Evolutionary conservation across 306 rosid species (phyloP).

Genomic region (Myrica gale): DNA sequence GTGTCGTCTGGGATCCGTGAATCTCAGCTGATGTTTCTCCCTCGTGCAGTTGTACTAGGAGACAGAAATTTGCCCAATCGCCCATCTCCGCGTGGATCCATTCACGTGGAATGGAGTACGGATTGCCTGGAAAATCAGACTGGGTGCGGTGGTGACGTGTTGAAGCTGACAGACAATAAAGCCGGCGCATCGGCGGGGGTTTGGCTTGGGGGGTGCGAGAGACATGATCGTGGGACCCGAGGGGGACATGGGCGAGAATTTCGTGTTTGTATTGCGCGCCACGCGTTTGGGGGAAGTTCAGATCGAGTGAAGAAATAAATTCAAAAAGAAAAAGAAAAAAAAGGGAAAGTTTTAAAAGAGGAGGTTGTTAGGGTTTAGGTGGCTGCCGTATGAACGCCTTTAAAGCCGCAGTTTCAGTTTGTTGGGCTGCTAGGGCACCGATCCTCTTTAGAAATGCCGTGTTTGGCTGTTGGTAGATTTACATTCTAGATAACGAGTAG

Average conservation of each 20-base stretch:
- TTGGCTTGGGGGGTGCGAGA: background rate
- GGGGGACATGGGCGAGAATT: background rate
- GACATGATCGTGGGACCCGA: conserved; percentile 8
- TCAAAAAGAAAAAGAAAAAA: no score
- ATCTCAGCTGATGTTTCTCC: background rate
- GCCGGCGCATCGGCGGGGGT: conserved; percentile 16
- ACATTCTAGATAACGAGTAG: background rate
- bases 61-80: background rate
- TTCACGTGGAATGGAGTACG: conserved; percentile 22
- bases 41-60: conserved; percentile 14
- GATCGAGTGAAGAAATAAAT: background rate
- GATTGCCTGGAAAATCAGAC: background rate
- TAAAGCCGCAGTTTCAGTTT: background rate
- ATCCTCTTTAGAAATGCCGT: background rate
- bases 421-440: conserved; percentile 16
- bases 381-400: background rate
- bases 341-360: no score
- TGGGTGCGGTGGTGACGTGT: conserved; percentile 27
- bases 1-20: conserved; percentile 15
- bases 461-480: background rate
- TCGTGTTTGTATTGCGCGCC: background rate
- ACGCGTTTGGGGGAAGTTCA: background rate
- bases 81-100: background rate
- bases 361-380: background rate
- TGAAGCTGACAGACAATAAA: background rate